Conservation (phyloP, 768 basidiomycete genomes). For the Clitopilus hobsonii region DNA sequence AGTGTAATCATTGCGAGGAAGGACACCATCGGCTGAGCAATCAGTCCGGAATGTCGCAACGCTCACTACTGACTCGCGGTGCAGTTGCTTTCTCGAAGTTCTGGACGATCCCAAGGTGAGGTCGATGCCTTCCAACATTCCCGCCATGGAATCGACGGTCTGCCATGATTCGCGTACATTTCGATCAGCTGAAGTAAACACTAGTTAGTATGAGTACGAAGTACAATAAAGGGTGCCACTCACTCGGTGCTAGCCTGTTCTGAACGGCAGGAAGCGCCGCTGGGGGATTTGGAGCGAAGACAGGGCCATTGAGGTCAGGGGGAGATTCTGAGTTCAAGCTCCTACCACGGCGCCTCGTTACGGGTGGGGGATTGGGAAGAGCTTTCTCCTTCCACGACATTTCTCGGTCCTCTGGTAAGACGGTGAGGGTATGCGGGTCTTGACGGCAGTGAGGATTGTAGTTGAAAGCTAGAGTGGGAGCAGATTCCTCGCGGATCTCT, state of each 20-base stretch:
- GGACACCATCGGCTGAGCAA: constrained; percentile 53
- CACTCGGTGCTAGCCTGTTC: background rate
- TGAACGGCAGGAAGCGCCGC: background rate
- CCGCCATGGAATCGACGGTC: constrained; percentile 31
- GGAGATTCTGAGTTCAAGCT: constrained; percentile 6
- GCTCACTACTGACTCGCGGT: constrained; percentile 45
- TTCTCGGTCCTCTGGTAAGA: constrained; percentile 50
- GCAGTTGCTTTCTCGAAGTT: constrained; percentile 24
- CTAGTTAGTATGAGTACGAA: background rate
- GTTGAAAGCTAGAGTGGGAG: constrained; percentile 31
- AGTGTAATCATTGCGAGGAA: constrained; percentile 29
- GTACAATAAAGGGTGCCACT: constrained; percentile 5
- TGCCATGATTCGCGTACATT: constrained; percentile 42
- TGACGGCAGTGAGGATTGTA: constrained; percentile 33
- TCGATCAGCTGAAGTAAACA: constrained; percentile 13
- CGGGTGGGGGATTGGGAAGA: constrained; percentile 4
- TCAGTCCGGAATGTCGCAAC: constrained; percentile 55
- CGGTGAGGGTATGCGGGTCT: constrained; percentile 28
- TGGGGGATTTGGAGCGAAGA: constrained; percentile 7
- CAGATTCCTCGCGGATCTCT: constrained; percentile 30
- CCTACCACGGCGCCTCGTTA: constrained; percentile 8
- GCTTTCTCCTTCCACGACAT: constrained; percentile 15
- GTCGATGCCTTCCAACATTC: constrained; percentile 36
- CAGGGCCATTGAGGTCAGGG: constrained; percentile 10
- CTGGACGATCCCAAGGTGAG: constrained; percentile 27